These are phyloP conservation scores for Silene vulgaris DNA, from an alignment of 179 eudicot species.

Conservation along the genomic window DNA sequence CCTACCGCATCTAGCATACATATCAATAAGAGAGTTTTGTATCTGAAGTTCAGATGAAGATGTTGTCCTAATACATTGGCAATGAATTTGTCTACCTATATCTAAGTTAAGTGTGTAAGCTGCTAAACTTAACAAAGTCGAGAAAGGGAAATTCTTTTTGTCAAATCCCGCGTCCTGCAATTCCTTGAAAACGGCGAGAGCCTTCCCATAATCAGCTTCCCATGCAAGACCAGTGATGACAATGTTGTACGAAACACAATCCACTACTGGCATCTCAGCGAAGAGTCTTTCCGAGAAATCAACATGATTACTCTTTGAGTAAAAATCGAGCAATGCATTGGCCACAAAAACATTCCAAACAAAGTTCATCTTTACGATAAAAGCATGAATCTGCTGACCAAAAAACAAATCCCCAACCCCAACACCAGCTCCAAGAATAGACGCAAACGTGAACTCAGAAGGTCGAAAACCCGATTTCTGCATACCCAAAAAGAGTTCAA, in stretches of 20 bases:
- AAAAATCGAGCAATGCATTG: slow-evolving; percentile 73
- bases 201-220: slow-evolving; percentile 45
- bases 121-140: slow-evolving; percentile 69
- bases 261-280: slow-evolving; percentile 55
- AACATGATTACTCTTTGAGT: slow-evolving; percentile 47
- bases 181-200: slow-evolving; percentile 45
- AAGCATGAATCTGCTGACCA: slow-evolving; percentile 56
- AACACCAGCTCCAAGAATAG: slow-evolving; percentile 47
- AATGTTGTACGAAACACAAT: slow-evolving; percentile 69
- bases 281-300: slow-evolving; percentile 45
- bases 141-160: slow-evolving; percentile 56
- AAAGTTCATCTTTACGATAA: slow-evolving; percentile 51
- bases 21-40: slow-evolving; percentile 68
- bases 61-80: slow-evolving; percentile 54
- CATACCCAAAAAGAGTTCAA: slow-evolving; percentile 53
- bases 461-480: slow-evolving; percentile 52
- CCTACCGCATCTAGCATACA: slow-evolving; percentile 74
- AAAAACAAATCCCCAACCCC: slow-evolving; percentile 44
- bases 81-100: slow-evolving; percentile 72
- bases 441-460: slow-evolving; percentile 79
- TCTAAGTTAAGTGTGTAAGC: slow-evolving; percentile 35
- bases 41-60: slow-evolving; percentile 47
- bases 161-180: slow-evolving; percentile 41
- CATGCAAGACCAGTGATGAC: slow-evolving; percentile 56
- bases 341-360: slow-evolving; percentile 54